Conservation (phyloP, 164 flowering plant genomes). For the Vitis vinifera region DNA sequence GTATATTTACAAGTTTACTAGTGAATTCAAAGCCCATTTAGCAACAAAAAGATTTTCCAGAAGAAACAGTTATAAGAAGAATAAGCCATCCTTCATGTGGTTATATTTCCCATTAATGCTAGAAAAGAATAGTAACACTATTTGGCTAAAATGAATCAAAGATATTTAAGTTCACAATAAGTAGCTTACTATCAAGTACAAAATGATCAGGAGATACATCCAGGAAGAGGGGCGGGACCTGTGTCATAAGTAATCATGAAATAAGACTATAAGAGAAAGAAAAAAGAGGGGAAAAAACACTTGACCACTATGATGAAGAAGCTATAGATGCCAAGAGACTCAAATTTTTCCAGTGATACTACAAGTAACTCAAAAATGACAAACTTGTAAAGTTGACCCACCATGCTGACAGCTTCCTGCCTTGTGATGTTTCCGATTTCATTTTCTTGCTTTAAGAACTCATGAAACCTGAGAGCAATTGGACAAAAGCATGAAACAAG, state of each 20-base stretch:
- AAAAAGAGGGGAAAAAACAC: not conserved
- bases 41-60: not conserved
- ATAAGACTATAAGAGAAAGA: not conserved
- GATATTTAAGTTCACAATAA: conserved; percentile 7
- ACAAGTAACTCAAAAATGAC: not conserved
- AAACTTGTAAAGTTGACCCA: conserved; percentile 27
- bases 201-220: conserved; percentile 82
- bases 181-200: conserved; percentile 89
- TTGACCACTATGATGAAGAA: not conserved
- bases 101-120: not conserved
- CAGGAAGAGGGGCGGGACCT: conserved; percentile 96
- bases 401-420: conserved; percentile 99
- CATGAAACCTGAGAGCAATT: conserved; percentile 71
- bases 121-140: not conserved
- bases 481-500: not conserved
- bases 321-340: not conserved
- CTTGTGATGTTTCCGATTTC: conserved; percentile 97
- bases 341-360: not conserved
- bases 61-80: not conserved
- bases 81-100: not conserved
- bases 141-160: not conserved
- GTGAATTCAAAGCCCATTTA: not conserved
- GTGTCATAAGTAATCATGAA: conserved; percentile 19
- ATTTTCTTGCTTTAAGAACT: conserved; percentile 92
- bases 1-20: not conserved